Percentiles rank a stretch among this genome's conserved stretches.
Evolutionary conservation across 352 stramenopile genomes (phyloP).

Genomic region (Saprolegnia parasitica): DNA sequence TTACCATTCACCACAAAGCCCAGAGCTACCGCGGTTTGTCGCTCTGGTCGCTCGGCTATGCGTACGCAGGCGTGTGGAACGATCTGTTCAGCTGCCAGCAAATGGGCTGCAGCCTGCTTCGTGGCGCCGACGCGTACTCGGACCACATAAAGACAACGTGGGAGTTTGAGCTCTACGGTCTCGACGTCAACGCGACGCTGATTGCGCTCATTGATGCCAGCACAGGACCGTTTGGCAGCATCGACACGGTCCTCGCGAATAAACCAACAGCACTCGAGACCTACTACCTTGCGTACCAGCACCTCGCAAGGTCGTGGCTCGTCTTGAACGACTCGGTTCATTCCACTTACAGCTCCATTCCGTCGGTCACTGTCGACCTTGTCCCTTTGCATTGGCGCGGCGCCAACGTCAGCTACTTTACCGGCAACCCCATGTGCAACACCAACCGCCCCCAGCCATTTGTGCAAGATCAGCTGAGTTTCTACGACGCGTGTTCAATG

Average conservation of each 20-base stretch:
- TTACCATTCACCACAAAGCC: background rate
- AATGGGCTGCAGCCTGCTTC: background rate
- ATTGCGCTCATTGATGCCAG: background rate
- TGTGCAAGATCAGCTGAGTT: background rate
- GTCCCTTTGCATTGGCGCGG: background rate
- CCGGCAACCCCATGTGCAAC: constrained; percentile 5
- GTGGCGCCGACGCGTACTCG: background rate
- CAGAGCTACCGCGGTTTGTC: background rate
- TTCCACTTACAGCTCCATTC: background rate
- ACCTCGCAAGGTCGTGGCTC: background rate
- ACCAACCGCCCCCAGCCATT: background rate
- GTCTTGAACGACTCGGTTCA: background rate
- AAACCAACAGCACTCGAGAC: background rate
- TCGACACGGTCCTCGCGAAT: background rate
- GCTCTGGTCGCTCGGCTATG: background rate
- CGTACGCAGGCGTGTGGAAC: constrained; percentile 1
- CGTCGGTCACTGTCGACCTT: background rate
- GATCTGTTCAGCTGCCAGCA: background rate
- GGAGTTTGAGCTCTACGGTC: background rate
- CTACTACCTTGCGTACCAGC: background rate
- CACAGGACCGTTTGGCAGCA: background rate
- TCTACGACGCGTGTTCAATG: background rate
- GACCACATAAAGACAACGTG: background rate
- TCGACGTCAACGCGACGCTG: background rate
- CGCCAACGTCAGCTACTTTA: background rate